These are phyloP conservation scores for Stephania japonica DNA, from an alignment of 164 flowering plant species.

Conservation along the genomic window DNA sequence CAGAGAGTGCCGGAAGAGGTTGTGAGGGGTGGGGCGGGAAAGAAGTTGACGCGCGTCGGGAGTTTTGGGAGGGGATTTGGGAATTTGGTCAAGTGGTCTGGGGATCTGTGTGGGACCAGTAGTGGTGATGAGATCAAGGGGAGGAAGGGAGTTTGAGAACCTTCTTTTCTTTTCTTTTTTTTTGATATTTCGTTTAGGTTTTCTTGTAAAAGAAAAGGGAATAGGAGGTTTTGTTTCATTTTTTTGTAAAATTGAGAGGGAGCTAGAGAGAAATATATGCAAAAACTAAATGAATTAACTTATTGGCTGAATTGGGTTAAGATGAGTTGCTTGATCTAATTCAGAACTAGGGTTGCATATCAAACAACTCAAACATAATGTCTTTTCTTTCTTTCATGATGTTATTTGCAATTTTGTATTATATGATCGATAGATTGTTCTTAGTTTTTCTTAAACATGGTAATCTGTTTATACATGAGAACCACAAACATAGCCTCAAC, in stretches of 20 bases:
- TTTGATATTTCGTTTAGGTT: too few species aligned
- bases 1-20: constrained; percentile 66
- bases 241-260: neutral
- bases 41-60: constrained; percentile 15
- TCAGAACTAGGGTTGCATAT: too few species aligned
- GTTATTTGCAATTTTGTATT: too few species aligned
- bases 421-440: too few species aligned
- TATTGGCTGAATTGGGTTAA: neutral
- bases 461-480: too few species aligned
- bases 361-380: too few species aligned
- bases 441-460: too few species aligned
- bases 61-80: constrained; percentile 16
- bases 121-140: neutral
- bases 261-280: neutral
- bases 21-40: constrained; percentile 27
- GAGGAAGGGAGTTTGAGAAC: neutral
- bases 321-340: too few species aligned
- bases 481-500: too few species aligned
- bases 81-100: constrained; percentile 11
- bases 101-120: neutral
- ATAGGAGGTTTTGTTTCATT: neutral
- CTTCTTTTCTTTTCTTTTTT: too few species aligned
- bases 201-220: neutral
- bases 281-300: neutral
- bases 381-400: too few species aligned